These are phyloP conservation scores for Cryphonectria japonica DNA, from an alignment of 2,329 filamentous ascomycete species.

Conservation along the genomic window DNA sequence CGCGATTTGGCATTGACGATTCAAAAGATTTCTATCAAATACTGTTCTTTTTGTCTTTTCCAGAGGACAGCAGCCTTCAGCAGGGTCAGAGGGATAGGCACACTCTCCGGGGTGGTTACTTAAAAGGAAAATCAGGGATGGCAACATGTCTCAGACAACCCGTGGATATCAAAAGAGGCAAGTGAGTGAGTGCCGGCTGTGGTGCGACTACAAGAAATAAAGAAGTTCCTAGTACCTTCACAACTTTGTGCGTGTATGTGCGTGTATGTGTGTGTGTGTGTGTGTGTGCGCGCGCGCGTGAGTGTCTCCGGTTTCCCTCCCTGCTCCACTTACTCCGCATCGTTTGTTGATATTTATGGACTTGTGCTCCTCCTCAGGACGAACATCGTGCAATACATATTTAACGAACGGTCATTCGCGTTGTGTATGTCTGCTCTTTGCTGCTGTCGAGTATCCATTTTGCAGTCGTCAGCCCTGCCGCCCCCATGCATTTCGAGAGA, in stretches of 20 bases:
- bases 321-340: background rate
- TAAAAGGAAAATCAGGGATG: slow-evolving; percentile 27
- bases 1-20: slow-evolving; percentile 25
- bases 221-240: slow-evolving; percentile 5
- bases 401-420: background rate
- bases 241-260: background rate
- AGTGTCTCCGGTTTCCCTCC: too few relatives aligned
- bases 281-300: background rate
- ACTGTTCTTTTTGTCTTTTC: slow-evolving; percentile 29
- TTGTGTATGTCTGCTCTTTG: background rate
- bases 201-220: slow-evolving; percentile 18
- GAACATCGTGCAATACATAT: background rate
- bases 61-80: slow-evolving; percentile 14
- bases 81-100: slow-evolving; percentile 17
- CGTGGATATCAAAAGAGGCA: slow-evolving; percentile 24
- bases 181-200: slow-evolving; percentile 14
- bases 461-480: background rate
- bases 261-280: too few relatives aligned
- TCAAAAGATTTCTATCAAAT: slow-evolving; percentile 31
- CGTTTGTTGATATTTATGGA: background rate
- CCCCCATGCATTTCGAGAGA: background rate
- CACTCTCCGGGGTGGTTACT: slow-evolving; percentile 19
- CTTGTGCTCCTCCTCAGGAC: background rate
- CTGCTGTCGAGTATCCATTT: background rate
- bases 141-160: slow-evolving; percentile 21